phyloP scores from a whole-genome alignment of 2,329 filamentous ascomycete species.

The Paraphoma sp. region DNA sequence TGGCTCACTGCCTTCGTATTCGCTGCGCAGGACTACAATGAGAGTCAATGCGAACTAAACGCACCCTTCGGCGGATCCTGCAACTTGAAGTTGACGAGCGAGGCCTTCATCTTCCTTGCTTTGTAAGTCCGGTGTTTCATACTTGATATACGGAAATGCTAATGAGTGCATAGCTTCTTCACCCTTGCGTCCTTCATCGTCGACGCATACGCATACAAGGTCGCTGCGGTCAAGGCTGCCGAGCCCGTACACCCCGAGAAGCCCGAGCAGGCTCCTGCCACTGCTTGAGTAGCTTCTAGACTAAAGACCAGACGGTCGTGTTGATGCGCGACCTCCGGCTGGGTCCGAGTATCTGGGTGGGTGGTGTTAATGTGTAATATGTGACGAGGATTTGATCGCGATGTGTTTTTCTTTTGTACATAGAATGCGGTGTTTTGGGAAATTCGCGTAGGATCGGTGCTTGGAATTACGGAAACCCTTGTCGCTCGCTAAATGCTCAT shows the following conservation, averaged over 20 bases:
- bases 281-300: neutral
- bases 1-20: slow-evolving; percentile 59
- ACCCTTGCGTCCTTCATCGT: slow-evolving; percentile 49
- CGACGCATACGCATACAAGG: slow-evolving; percentile 33
- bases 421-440: neutral
- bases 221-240: slow-evolving; percentile 3
- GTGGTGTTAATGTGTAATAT: neutral
- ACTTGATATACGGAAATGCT: slow-evolving; percentile 20
- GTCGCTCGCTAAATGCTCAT: neutral
- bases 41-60: slow-evolving; percentile 36
- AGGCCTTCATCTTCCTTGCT: slow-evolving; percentile 54
- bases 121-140: slow-evolving; percentile 50
- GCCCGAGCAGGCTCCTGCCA: slow-evolving; percentile 2
- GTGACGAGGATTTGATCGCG: neutral
- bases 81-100: slow-evolving; percentile 48
- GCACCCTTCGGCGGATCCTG: slow-evolving; percentile 45
- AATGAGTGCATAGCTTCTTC: slow-evolving; percentile 46
- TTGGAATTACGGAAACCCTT: neutral
- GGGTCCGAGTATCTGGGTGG: neutral
- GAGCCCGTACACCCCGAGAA: slow-evolving; percentile 14
- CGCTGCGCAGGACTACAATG: slow-evolving; percentile 53
- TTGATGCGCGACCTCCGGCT: neutral
- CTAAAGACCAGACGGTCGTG: neutral
- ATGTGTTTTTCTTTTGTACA: neutral
- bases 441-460: neutral